Evolutionary conservation across 176 grass and related monocot species (phyloP).

Genomic region (Bolboschoenus planiculmis): DNA sequence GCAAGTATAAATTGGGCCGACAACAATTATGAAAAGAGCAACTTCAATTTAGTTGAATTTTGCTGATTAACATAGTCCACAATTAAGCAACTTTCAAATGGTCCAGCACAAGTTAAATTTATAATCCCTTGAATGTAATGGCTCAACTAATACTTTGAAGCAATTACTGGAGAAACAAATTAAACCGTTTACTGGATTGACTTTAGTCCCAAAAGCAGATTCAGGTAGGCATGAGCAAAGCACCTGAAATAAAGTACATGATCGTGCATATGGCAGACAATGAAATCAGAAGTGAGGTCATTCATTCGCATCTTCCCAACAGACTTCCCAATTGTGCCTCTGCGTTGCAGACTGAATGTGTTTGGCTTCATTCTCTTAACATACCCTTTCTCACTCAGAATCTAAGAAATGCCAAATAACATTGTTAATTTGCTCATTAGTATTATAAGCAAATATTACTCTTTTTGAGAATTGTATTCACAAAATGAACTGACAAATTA

Average conservation of each 20-base stretch:
- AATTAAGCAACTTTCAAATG: background rate
- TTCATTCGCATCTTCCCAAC: slow-evolving; percentile 97
- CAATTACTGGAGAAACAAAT: background rate
- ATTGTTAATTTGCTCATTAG: background rate
- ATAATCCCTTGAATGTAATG: background rate
- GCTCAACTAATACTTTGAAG: background rate
- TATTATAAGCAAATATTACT: background rate
- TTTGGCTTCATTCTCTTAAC: slow-evolving; percentile 92
- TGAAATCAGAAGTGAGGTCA: slow-evolving; percentile 82
- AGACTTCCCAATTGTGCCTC: slow-evolving; percentile 96
- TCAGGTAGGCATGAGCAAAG: slow-evolving; percentile 1
- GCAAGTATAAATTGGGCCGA: background rate
- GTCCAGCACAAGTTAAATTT: background rate
- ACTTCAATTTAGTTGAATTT: background rate
- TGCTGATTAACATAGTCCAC: background rate
- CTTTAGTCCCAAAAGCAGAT: slow-evolving; percentile 7
- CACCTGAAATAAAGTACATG: slow-evolving; percentile 99
- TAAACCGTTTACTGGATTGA: background rate
- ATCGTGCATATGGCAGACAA: slow-evolving; percentile 84
- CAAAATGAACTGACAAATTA: background rate
- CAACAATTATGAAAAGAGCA: background rate
- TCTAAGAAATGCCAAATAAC: slow-evolving; percentile 36
- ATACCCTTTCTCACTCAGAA: slow-evolving; percentile 93
- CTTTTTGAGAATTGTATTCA: background rate
- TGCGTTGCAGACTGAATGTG: slow-evolving; percentile 70